Conservation (phyloP, 2,329 filamentous ascomycete species). For the Zalaria obscura region DNA sequence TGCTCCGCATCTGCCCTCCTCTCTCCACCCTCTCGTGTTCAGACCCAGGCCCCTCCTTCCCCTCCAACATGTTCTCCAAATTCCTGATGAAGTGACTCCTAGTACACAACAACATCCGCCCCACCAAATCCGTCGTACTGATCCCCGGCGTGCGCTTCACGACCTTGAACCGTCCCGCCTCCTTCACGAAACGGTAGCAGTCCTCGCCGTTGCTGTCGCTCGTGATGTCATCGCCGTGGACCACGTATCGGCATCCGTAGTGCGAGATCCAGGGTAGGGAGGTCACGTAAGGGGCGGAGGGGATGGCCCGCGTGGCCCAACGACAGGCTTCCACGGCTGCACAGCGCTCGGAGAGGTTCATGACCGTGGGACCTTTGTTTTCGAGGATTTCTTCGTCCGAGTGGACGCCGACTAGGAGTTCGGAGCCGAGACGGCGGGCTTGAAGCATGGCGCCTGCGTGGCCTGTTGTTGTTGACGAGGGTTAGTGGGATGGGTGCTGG, state of each 20-base stretch:
- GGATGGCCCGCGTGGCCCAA: conserved; percentile 76
- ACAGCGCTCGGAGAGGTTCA: conserved; percentile 80
- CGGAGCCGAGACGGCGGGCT: conserved; percentile 76
- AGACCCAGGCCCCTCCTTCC: conserved; percentile 58
- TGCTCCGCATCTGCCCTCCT: conserved; percentile 56
- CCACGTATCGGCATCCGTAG: conserved; percentile 89
- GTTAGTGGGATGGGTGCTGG: no score
- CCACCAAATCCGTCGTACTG: conserved; percentile 94
- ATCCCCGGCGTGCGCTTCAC: conserved; percentile 94
- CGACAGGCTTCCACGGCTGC: conserved; percentile 88
- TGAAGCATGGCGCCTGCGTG: conserved; percentile 96
- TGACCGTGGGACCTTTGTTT: conserved; percentile 96
- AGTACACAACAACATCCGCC: conserved; percentile 94
- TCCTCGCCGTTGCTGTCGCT: conserved; percentile 87
- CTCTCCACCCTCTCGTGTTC: conserved; percentile 49
- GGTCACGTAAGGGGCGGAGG: conserved; percentile 87
- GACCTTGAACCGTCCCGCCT: conserved; percentile 84
- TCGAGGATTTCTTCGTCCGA: conserved; percentile 90
- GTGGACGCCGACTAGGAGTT: conserved; percentile 86
- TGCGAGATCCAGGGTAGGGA: conserved; percentile 86
- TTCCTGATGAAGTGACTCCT: conserved; percentile 68
- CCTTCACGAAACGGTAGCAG: conserved; percentile 96
- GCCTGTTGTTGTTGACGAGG: conserved; percentile 19
- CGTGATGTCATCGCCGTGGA: conserved; percentile 94
- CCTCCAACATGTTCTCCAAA: conserved; percentile 52